Evolutionary conservation across 805 yeast species (phyloP).

Genomic region (Blastobotrys muscicola): DNA sequence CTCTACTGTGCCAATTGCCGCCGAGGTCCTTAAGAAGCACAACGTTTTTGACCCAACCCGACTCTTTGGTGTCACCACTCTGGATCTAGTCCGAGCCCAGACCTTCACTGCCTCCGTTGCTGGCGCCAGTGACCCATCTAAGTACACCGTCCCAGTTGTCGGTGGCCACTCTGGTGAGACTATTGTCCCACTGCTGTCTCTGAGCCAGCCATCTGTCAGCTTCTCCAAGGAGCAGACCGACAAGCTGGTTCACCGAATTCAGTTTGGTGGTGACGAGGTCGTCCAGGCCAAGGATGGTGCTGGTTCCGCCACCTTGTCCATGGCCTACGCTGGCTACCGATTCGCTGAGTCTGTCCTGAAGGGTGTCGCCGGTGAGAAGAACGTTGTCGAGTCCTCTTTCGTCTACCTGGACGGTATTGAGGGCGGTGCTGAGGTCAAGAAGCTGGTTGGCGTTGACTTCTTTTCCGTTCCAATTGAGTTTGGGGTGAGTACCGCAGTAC

Average conservation of each 20-base stretch:
- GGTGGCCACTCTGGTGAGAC: slow-evolving; percentile 97
- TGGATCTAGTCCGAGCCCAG: slow-evolving; percentile 82
- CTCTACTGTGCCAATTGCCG: slow-evolving; percentile 85
- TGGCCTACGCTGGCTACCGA: slow-evolving; percentile 90
- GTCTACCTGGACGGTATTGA: slow-evolving; percentile 30
- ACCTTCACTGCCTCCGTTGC: slow-evolving; percentile 57
- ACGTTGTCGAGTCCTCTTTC: slow-evolving; percentile 39
- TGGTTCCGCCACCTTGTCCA: slow-evolving; percentile 90
- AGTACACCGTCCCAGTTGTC: slow-evolving; percentile 56
- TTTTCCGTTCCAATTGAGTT: slow-evolving; percentile 66
- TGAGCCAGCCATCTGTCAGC: slow-evolving; percentile 27
- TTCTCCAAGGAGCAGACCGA: slow-evolving; percentile 33
- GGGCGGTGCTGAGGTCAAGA: slow-evolving; percentile 55
- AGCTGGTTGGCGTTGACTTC: slow-evolving; percentile 64
- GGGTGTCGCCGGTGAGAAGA: slow-evolving; percentile 33
- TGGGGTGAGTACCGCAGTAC: slow-evolving; percentile 33
- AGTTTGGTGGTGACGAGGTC: slow-evolving; percentile 95
- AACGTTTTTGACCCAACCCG: slow-evolving; percentile 62
- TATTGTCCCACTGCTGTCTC: slow-evolving; percentile 74
- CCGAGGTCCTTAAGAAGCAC: slow-evolving; percentile 61
- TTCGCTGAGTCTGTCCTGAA: slow-evolving; percentile 53
- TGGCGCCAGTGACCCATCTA: slow-evolving; percentile 36
- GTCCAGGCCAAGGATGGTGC: slow-evolving; percentile 91
- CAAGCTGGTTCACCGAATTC: slow-evolving; percentile 76
- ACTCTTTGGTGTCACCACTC: slow-evolving; percentile 81